Percentiles rank a stretch among this genome's conserved stretches.
These are phyloP conservation scores for Cytospora leucostoma DNA, from an alignment of 2,329 filamentous ascomycete species.

Conservation along the genomic window DNA sequence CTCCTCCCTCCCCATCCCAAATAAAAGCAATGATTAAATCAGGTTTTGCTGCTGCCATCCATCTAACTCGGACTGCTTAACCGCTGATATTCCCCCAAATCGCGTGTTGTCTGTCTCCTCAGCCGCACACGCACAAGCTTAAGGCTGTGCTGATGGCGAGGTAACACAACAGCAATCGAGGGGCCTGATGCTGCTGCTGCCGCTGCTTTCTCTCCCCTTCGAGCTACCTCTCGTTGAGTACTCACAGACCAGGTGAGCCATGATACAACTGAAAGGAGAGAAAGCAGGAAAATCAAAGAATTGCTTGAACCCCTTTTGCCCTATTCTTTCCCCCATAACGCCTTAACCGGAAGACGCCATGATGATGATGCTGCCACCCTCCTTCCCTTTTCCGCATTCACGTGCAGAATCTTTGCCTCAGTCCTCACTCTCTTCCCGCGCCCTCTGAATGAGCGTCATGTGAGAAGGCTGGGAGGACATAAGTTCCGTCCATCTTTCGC, in stretches of 20 bases:
- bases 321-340: slow-evolving; percentile 21
- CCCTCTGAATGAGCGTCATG: neutral
- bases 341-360: slow-evolving; percentile 21
- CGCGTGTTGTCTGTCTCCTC: too few relatives aligned
- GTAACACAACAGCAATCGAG: neutral
- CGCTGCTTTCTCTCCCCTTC: neutral
- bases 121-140: neutral
- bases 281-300: slow-evolving; percentile 6
- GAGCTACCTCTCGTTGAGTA: neutral
- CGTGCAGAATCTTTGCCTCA: neutral
- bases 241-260: neutral
- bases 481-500: neutral
- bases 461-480: neutral
- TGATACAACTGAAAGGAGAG: neutral
- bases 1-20: neutral
- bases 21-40: neutral
- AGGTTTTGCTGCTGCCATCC: neutral
- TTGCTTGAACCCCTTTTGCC: slow-evolving; percentile 26
- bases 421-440: neutral
- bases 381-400: neutral
- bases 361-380: slow-evolving; percentile 14
- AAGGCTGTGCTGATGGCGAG: neutral
- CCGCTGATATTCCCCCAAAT: too few relatives aligned
- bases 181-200: neutral
- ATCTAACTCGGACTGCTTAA: neutral